These are phyloP conservation scores for Prunus fruticosa DNA, from an alignment of 306 rosid genomes.

Conservation along the genomic window DNA sequence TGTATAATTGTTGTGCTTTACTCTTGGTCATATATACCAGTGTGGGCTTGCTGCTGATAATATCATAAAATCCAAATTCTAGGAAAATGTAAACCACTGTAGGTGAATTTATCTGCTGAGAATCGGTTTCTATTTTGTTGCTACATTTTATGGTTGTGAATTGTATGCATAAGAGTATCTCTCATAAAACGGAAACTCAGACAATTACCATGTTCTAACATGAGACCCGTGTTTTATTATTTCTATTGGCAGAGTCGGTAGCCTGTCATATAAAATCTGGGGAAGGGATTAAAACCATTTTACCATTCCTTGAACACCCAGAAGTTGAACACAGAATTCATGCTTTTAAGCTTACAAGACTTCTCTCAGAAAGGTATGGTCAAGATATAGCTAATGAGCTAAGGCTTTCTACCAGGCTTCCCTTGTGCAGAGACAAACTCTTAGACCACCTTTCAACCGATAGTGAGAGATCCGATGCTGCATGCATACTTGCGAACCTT, in stretches of 20 bases:
- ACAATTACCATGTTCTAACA: neutral
- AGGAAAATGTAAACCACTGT: neutral
- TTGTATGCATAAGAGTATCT: neutral
- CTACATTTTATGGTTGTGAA: neutral
- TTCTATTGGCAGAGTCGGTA: slow-evolving; percentile 37
- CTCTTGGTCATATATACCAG: neutral
- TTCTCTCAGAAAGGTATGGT: slow-evolving; percentile 47
- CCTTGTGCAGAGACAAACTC: slow-evolving; percentile 42
- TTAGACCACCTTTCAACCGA: slow-evolving; percentile 37
- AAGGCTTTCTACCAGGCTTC: slow-evolving; percentile 39
- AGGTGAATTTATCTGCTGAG: neutral
- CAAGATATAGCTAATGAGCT: slow-evolving; percentile 45
- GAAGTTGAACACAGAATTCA: slow-evolving; percentile 46
- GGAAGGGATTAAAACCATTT: slow-evolving; percentile 39
- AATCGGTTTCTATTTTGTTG: neutral
- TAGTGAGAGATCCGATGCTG: slow-evolving; percentile 54
- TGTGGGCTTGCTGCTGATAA: neutral
- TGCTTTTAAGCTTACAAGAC: slow-evolving; percentile 48
- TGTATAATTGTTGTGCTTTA: neutral
- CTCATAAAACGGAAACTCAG: neutral
- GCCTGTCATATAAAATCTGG: slow-evolving; percentile 43
- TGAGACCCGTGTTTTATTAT: neutral
- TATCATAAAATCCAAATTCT: neutral
- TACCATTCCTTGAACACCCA: slow-evolving; percentile 43
- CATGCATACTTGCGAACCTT: slow-evolving; percentile 48